Percentiles rank a stretch among this genome's conserved stretches.
Evolutionary conservation across 768 basidiomycete genomes (phyloP).

Genomic region (Mycena kentingensis): DNA sequence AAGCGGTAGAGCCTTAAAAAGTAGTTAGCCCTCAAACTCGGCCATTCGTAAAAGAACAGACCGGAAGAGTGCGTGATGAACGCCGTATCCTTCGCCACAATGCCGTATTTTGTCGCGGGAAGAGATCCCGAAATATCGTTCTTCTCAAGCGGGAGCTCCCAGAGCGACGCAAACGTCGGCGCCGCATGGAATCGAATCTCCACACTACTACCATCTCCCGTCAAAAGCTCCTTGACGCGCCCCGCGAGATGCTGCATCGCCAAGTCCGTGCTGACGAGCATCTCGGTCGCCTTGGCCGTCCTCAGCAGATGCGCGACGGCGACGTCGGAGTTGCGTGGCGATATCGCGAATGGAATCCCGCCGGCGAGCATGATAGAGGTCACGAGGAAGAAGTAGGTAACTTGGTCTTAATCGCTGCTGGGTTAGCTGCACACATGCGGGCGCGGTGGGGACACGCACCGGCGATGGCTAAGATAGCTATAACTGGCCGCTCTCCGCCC

Average conservation of each 20-base stretch:
- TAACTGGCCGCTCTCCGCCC: constrained; percentile 10
- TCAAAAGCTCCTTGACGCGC: not conserved
- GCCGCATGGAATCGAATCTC: constrained; percentile 17
- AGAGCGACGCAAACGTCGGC: constrained; percentile 20
- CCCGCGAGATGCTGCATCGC: constrained; percentile 22
- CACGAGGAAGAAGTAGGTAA: constrained; percentile 31
- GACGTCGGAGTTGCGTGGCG: constrained; percentile 26
- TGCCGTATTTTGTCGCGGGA: not conserved
- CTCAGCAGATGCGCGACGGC: constrained; percentile 39
- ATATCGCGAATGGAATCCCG: constrained; percentile 26
- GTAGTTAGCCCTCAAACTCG: not conserved
- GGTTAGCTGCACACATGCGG: not conserved
- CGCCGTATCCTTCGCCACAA: constrained; percentile 6
- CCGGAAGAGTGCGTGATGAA: constrained; percentile 28
- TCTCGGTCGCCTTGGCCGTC: constrained; percentile 22
- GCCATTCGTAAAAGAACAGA: not conserved
- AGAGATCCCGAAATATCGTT: not conserved
- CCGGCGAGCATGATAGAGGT: constrained; percentile 28
- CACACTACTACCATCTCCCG: not conserved
- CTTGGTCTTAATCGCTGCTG: constrained; percentile 29
- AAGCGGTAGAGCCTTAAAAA: constrained; percentile 28
- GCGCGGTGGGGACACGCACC: constrained; percentile 18
- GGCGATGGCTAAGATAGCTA: constrained; percentile 30
- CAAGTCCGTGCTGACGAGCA: constrained; percentile 28
- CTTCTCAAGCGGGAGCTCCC: constrained; percentile 9